phyloP scores from a whole-genome alignment of 2,329 filamentous ascomycete genomes.

The Clarireedia homoeocarpa region DNA sequence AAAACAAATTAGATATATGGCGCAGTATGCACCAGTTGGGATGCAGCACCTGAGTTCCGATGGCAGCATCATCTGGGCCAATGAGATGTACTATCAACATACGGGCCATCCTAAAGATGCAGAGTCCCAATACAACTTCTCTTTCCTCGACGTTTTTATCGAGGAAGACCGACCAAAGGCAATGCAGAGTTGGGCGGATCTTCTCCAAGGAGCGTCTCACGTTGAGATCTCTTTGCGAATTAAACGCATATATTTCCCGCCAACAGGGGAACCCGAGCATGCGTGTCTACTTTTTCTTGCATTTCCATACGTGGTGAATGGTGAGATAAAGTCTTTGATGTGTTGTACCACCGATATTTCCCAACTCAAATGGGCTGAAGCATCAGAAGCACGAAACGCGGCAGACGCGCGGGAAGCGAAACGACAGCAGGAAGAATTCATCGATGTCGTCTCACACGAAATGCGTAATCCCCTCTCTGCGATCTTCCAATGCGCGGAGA shows the following conservation, averaged over 20 bases:
- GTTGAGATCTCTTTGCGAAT: slow-evolving; percentile 20
- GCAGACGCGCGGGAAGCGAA: slow-evolving; percentile 49
- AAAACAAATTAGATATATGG: slow-evolving; percentile 24
- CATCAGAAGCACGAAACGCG: slow-evolving; percentile 35
- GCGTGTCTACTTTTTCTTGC: slow-evolving; percentile 17
- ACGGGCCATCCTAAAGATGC: slow-evolving; percentile 16
- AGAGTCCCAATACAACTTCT: slow-evolving; percentile 12
- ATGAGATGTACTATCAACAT: slow-evolving; percentile 23
- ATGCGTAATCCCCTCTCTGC: slow-evolving; percentile 67
- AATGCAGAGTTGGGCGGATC: slow-evolving; percentile 15
- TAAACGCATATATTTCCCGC: slow-evolving; percentile 23
- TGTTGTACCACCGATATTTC: slow-evolving; percentile 25
- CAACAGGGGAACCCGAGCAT: slow-evolving; percentile 23
- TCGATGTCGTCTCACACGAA: slow-evolving; percentile 67
- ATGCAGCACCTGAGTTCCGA: slow-evolving; percentile 23
- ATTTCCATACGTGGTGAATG: slow-evolving; percentile 20
- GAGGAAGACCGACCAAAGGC: slow-evolving; percentile 19
- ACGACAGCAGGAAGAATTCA: slow-evolving; percentile 72
- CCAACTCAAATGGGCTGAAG: slow-evolving; percentile 24
- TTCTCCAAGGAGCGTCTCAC: slow-evolving; percentile 17
- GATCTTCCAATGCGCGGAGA: slow-evolving; percentile 69
- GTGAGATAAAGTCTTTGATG: slow-evolving; percentile 22
- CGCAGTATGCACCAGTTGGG: slow-evolving; percentile 24
- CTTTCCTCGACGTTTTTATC: slow-evolving; percentile 19
- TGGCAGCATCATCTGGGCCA: slow-evolving; percentile 22